Percentiles rank a stretch among this genome's conserved stretches.
Conservation (phyloP, 2,329 filamentous ascomycete genomes). For the Volutella citrinella region DNA sequence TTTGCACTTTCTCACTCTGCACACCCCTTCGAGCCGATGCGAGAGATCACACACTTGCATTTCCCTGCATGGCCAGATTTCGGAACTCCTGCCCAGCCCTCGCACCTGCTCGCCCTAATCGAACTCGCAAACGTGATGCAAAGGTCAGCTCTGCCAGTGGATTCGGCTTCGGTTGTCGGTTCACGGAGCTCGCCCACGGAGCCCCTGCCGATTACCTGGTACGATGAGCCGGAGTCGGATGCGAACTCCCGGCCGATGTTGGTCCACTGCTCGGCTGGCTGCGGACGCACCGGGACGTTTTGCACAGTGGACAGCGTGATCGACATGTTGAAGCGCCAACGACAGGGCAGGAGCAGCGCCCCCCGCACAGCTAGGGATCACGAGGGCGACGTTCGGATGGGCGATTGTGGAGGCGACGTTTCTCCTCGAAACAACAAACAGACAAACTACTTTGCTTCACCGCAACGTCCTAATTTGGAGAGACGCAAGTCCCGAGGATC, state of each 20-base stretch:
- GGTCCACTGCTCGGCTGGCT: conserved; percentile 94
- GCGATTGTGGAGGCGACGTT: conserved; percentile 23
- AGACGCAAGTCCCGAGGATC: conserved; percentile 9
- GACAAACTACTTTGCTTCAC: conserved; percentile 19
- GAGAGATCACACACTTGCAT: conserved; percentile 91
- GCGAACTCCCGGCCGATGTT: conserved; percentile 65
- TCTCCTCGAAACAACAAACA: conserved; percentile 27
- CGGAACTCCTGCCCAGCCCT: conserved; percentile 84
- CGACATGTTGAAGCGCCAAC: conserved; percentile 93
- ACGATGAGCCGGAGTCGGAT: conserved; percentile 59
- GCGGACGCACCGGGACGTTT: conserved; percentile 92
- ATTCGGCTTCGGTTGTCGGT: conserved; percentile 37
- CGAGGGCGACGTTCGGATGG: conserved; percentile 49
- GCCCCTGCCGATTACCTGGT: conserved; percentile 40
- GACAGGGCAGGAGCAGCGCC: conserved; percentile 32
- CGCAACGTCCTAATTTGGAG: conserved; percentile 14
- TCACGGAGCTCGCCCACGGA: conserved; percentile 27
- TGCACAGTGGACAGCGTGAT: conserved; percentile 95
- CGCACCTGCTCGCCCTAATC: conserved; percentile 83
- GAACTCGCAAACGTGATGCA: conserved; percentile 79
- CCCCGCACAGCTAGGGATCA: conserved; percentile 17
- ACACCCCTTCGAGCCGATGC: conserved; percentile 79
- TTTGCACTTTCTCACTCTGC: conserved; percentile 76
- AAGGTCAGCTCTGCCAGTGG: conserved; percentile 50
- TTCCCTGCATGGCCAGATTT: conserved; percentile 98